Base-by-base conservation (phyloP, 169 alveolate species). In the Besnoitia besnoiti region DNA sequence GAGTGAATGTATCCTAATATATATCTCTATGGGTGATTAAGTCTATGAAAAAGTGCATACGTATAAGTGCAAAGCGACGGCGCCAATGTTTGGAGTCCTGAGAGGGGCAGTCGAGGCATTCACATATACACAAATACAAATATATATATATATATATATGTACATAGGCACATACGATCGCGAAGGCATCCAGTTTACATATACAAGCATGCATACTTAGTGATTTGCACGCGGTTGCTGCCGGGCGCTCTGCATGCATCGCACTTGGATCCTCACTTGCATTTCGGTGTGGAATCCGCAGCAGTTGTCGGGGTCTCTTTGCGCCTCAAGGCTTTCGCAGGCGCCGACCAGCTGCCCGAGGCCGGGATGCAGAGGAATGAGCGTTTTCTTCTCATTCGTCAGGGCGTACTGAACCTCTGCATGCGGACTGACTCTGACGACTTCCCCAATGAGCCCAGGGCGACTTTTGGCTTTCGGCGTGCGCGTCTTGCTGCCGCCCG, bases 281-380 rank as follows among this genome's bases (percentile, higher is more conserved):
- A 91, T 80, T 75, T 91, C 94, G 35, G 87, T 91, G 35, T 91
- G 94, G 44, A 91, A 61, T 90, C 91, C 67, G 87, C 94, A 91
- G 94, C 94, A 91, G 91, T 80, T 82, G 85, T 91, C 79, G 55
- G 85, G 50, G 62, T 91, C 88, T 51, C 40, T 62, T 88, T 39
- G 88, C 27, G 80, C 55, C 88, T 82, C 47, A 37, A 62, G 16
- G 94, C 77, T 35, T 59, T 35, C 39, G 80, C 94, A 91, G 30
- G 91, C 94, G 24, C 94, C 94, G 59, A 73, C 77, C 59, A 80
- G 75, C 44, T 30, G 24, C 50, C 14, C 61, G 42, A 91, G 75
- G 12, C 90, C 85, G n/a, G 94, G 94, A 16, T 90, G 85, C 21
- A 91, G 91, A 3, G 94, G 94, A 49, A 91, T 51, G 40, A 35